phyloP scores from a whole-genome alignment of 306 rosid species.

The Vigna hirtella region DNA sequence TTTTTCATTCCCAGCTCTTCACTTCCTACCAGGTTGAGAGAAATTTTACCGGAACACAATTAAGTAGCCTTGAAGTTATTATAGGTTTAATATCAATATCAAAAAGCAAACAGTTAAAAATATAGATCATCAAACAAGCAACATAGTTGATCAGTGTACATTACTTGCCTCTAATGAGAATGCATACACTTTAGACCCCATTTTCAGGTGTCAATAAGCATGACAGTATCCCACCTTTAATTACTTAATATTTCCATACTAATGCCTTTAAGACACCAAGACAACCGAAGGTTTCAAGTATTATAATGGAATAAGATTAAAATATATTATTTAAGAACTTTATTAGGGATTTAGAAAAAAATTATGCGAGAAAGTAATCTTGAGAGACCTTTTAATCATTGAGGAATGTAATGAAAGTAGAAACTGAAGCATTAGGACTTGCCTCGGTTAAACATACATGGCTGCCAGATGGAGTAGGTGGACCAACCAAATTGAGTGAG shows the following conservation, averaged over 20 bases:
- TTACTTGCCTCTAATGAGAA: background rate
- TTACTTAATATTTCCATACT: background rate
- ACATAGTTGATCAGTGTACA: background rate
- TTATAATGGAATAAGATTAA: constrained; percentile 1
- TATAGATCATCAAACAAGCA: constrained; percentile 10
- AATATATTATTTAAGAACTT: constrained; percentile 16
- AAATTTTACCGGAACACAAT: background rate
- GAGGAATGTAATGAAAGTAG: constrained; percentile 39
- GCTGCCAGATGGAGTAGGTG: constrained; percentile 52
- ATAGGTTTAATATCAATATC: background rate
- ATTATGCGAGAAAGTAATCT: constrained; percentile 24
- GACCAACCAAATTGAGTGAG: constrained; percentile 57
- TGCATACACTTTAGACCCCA: constrained; percentile 1
- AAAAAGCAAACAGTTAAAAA: background rate
- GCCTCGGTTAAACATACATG: constrained; percentile 54
- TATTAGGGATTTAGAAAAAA: constrained; percentile 4
- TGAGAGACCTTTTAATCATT: constrained; percentile 42
- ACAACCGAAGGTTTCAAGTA: constrained; percentile 1
- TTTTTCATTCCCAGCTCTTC: background rate
- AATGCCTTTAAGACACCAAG: constrained; percentile 15
- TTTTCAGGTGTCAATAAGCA: background rate
- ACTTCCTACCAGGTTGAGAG: background rate
- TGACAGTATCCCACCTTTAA: background rate
- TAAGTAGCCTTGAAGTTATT: constrained; percentile 13
- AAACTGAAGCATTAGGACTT: constrained; percentile 55